Evolutionary conservation across 129 eudicot species (phyloP), one percentile per base, ranked within the genome.

Genomic region (Flaveria sonorensis): DNA sequence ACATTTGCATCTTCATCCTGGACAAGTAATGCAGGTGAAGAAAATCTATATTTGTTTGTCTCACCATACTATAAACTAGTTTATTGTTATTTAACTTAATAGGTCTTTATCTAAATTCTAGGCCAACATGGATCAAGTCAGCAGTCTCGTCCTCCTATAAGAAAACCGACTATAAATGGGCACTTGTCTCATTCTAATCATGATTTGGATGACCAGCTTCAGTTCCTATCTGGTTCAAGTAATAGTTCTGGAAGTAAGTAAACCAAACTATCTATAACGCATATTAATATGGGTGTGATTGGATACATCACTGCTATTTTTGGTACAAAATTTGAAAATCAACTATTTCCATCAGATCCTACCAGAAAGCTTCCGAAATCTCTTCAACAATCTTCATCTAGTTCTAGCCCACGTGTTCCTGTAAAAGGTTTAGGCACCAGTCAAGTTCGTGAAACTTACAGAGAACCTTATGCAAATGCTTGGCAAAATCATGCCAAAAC

Each of bases 321-420:
- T 53, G 83, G 55, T 61, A 19, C 75, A 73, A 75, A 39, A 53
- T 71, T 46, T 82, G 84, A 52, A 45, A 36, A 52, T 19, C 70
- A 59, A 10, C 61, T 73, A 55, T 78, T 68, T 18, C 61, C 5
- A 46, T 81, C 79, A 80, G 72, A 71, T 50, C 13, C 67, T 26
- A 87, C 51, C 81, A 80, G 97, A 74, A 20, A 23, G 48, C 91
- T 85, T 85, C 96, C 97, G 4, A 1, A 74, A 64, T 80, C 86
- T 73, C 0, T 89, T 36, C 86, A 73, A 74, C 74, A 85, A 75
- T 65, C 72, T 14, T 73, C 75, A 18, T 72, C 87, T 73, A 70
- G 78, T 68, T 13, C 43, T 48, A 86, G 87, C 59, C 71, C 84
- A 36, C 83, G 42, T 77, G 77, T 75, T 72, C 51, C 70, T 5